Conservation (phyloP, 192 early-diverging fungal species). For the Coemansia interrupta region DNA sequence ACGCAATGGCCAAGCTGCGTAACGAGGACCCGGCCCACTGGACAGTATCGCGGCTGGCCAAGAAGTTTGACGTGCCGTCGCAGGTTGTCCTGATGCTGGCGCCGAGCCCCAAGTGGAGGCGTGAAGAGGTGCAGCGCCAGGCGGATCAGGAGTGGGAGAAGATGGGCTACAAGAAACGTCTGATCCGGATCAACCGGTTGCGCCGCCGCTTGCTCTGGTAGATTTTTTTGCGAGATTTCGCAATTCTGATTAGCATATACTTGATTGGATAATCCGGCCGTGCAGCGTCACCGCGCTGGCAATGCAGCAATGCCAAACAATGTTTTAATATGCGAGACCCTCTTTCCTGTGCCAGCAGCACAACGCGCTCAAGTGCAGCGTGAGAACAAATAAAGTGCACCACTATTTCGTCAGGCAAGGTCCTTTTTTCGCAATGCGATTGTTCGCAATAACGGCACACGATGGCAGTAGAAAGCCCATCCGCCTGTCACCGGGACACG, state of each 20-base stretch:
- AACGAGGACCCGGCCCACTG: slow-evolving; percentile 51
- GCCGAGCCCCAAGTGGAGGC: slow-evolving; percentile 40
- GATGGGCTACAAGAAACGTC: slow-evolving; percentile 48
- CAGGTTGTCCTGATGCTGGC: slow-evolving; percentile 32
- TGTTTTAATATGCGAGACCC: too few species aligned
- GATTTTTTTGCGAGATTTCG: not conserved
- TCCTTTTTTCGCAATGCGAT: too few species aligned
- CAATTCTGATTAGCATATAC: not conserved
- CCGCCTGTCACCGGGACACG: too few species aligned
- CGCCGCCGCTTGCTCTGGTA: slow-evolving; percentile 51
- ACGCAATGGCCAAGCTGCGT: slow-evolving; percentile 34
- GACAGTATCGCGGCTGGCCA: slow-evolving; percentile 49
- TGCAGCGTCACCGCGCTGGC: too few species aligned
- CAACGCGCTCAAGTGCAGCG: too few species aligned
- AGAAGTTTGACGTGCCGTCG: slow-evolving; percentile 44
- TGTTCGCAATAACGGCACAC: too few species aligned
- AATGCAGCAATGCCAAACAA: too few species aligned
- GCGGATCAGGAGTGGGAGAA: slow-evolving; percentile 44
- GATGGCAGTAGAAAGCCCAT: too few species aligned
- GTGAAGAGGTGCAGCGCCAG: slow-evolving; percentile 38
- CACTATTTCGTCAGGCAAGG: too few species aligned
- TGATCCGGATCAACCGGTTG: slow-evolving; percentile 51
- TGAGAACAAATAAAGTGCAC: too few species aligned
- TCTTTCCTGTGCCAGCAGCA: too few species aligned
- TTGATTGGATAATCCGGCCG: too few species aligned